Percentiles rank a stretch among this genome's conserved stretches.
Conservation (phyloP, 1,139 yeast genomes). For the Saccharomycopsis crataegensis region DNA sequence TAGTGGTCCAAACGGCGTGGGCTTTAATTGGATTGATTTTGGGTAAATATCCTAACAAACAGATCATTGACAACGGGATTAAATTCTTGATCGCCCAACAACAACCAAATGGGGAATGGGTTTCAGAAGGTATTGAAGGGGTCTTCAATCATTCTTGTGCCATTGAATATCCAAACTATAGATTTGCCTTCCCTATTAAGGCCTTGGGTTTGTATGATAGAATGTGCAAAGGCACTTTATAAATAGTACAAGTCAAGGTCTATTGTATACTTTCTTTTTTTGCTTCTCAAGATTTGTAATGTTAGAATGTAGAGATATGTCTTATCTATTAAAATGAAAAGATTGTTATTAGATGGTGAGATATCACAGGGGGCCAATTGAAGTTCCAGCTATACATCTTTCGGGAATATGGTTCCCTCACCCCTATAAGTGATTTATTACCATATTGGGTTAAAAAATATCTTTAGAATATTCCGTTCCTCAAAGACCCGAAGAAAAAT, state of each 20-base stretch:
- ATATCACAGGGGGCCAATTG: no score
- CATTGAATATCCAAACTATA: conserved; percentile 92
- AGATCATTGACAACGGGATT: conserved; percentile 58
- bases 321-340: no score
- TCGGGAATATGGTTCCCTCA: no score
- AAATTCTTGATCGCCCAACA: conserved; percentile 62
- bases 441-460: no score
- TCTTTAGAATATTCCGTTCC: no score
- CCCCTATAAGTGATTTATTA: no score
- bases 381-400: no score
- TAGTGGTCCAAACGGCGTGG: conserved; percentile 93
- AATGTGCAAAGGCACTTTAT: neutral
- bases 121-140: conserved; percentile 82
- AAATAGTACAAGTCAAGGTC: neutral
- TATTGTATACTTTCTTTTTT: neutral
- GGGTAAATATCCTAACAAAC: conserved; percentile 70
- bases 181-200: conserved; percentile 83
- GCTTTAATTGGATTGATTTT: conserved; percentile 73
- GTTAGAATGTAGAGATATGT: no score
- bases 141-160: conserved; percentile 94
- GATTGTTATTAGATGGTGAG: no score
- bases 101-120: conserved; percentile 73
- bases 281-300: neutral
- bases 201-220: conserved; percentile 75
- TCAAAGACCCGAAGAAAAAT: no score